Evolutionary conservation across 2,329 filamentous ascomycete species (phyloP).

Genomic region (Mycogone perniciosa): DNA sequence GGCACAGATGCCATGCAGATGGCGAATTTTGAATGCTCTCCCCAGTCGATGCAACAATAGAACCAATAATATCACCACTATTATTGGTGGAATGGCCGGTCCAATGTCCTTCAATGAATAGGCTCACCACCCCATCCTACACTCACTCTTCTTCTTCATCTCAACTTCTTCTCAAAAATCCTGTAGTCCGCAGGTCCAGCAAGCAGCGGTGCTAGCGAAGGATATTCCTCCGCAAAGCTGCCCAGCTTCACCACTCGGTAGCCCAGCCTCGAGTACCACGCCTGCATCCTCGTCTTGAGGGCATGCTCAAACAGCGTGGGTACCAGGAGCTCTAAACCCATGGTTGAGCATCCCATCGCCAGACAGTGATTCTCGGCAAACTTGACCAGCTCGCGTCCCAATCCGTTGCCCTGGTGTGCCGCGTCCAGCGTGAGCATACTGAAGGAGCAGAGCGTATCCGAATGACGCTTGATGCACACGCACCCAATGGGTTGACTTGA

Average conservation of each 20-base stretch:
- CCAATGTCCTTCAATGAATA: neutral
- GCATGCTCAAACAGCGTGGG: slow-evolving; percentile 22
- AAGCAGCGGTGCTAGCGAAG: slow-evolving; percentile 20
- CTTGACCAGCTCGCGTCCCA: slow-evolving; percentile 19
- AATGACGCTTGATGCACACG: slow-evolving; percentile 19
- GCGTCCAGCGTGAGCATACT: slow-evolving; percentile 24
- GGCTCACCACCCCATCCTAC: neutral
- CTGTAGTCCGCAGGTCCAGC: slow-evolving; percentile 23
- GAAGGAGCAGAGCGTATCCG: slow-evolving; percentile 19
- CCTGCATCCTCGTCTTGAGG: slow-evolving; percentile 21
- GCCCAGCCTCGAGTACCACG: slow-evolving; percentile 25
- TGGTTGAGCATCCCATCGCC: slow-evolving; percentile 20
- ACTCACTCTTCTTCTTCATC: neutral
- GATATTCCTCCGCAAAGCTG: slow-evolving; percentile 23
- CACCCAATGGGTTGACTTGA: slow-evolving; percentile 20
- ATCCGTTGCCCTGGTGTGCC: slow-evolving; percentile 18
- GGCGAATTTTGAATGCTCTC: too few species aligned
- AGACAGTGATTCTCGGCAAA: slow-evolving; percentile 25
- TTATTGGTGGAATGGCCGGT: too few species aligned
- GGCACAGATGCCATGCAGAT: too few species aligned
- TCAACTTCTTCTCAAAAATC: slow-evolving; percentile 23
- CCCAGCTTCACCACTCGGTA: slow-evolving; percentile 23
- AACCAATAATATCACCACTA: too few species aligned
- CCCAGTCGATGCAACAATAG: too few species aligned
- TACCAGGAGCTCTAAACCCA: slow-evolving; percentile 25